Evolutionary conservation across 306 rosid species (phyloP), one percentile per base, ranked within the genome.

Genomic region (Quercus cerris): DNA sequence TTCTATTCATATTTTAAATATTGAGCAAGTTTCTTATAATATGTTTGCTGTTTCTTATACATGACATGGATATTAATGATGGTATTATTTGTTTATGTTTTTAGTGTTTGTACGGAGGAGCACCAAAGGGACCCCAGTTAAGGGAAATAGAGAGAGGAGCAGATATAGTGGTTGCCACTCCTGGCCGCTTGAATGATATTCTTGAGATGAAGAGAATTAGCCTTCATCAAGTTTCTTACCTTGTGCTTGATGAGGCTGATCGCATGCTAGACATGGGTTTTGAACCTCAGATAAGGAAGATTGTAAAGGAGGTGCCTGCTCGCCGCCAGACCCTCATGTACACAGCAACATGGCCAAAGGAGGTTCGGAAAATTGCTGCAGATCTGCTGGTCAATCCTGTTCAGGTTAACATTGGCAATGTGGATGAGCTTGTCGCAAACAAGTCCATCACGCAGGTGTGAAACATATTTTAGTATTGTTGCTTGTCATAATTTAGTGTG

Each of bases 301-400:
- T 96, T 80, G 99, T 96, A 78, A 96, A 90, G 46, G 98, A 90
- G 90, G 94, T 96, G 78, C 99, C 99, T 81, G 74, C 92, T 74
- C 91, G 97, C 17, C 89, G 99, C 81, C 99, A 96, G 90, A 96
- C 99, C 66, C 87, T 96, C 71, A 96, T 96, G 99, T 93, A 70
- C 70, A 96, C 99, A n/a, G 99, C 99, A 77, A 96, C 99, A n/a
- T 96, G 99, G 99, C 99, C 99, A 4, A 96, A 90, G 89, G 99
- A 96, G 87, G 99, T 96, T 70, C 87, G 98, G 75, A 96, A 92
- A 88, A 96, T 96, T 84, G 98, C 99, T 74, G 94, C 99, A 78
- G 99, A 96, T 85, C 86, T 96, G 56, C 89, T 96, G 83, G 87
- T 89, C 81, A 91, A 93, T 78, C 92, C 99, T 57, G 93, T 96